These are phyloP conservation scores for Heliamphora exappendiculata DNA, from an alignment of 148 eudicot genomes.

Conservation along the genomic window DNA sequence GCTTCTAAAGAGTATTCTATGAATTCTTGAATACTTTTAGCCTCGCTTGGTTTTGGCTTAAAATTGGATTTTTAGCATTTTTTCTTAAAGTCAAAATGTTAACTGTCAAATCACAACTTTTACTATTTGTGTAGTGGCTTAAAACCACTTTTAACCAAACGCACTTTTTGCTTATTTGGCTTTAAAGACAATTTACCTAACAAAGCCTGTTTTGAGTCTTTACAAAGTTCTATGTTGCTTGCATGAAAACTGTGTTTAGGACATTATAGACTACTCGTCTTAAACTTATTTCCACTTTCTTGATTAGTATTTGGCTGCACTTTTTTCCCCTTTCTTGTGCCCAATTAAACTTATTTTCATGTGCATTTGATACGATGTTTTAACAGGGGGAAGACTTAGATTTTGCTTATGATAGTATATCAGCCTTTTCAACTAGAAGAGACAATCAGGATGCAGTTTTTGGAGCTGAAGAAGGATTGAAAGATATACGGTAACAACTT, in stretches of 20 bases:
- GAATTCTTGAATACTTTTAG: not conserved
- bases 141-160: too few relatives aligned
- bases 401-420: slow-evolving; percentile 92
- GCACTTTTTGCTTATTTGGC: too few relatives aligned
- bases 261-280: not conserved
- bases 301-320: not conserved
- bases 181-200: too few relatives aligned
- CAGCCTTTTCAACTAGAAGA: slow-evolving; percentile 86
- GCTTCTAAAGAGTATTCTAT: slow-evolving; percentile 4
- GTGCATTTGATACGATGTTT: slow-evolving; percentile 1
- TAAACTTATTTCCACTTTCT: not conserved
- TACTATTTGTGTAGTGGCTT: too few relatives aligned
- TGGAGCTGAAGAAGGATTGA: slow-evolving; percentile 92
- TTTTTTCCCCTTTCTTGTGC: not conserved
- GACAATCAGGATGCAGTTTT: slow-evolving; percentile 98
- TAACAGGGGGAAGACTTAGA: slow-evolving; percentile 89
- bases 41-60: not conserved
- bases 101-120: too few relatives aligned
- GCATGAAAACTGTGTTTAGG: not conserved
- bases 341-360: not conserved
- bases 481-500: slow-evolving; percentile 67
- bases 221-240: not conserved
- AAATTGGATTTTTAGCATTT: too few relatives aligned
- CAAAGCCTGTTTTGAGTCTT: too few relatives aligned
- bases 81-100: too few relatives aligned